Conservation (phyloP, 2,329 filamentous ascomycete species). For the Cladophialophora yegresii region DNA sequence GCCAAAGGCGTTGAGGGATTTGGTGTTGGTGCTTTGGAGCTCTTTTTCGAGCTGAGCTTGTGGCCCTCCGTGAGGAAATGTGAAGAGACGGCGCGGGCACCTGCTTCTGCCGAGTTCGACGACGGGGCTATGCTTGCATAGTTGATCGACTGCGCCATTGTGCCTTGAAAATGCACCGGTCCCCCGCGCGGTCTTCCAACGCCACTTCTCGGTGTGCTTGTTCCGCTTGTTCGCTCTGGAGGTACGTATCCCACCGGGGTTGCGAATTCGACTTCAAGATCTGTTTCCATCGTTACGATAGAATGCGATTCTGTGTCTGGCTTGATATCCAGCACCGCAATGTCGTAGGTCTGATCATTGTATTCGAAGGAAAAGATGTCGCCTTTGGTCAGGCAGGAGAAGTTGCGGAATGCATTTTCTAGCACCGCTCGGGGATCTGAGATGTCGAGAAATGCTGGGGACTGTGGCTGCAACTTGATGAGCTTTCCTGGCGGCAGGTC, state of each 20-base stretch:
- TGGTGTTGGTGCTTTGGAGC: slow-evolving; percentile 71
- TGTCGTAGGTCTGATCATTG: slow-evolving; percentile 90
- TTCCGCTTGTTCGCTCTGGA: slow-evolving; percentile 75
- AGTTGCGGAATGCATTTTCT: slow-evolving; percentile 94
- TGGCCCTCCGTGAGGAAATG: slow-evolving; percentile 81
- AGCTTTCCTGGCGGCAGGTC: slow-evolving; percentile 85
- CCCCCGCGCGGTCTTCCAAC: slow-evolving; percentile 64
- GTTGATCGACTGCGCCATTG: slow-evolving; percentile 98
- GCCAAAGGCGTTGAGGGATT: slow-evolving; percentile 72
- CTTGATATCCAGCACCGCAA: slow-evolving; percentile 91
- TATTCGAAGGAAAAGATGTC: slow-evolving; percentile 96
- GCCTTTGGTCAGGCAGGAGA: slow-evolving; percentile 87
- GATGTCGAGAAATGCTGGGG: slow-evolving; percentile 90
- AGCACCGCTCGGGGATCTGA: slow-evolving; percentile 96
- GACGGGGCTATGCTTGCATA: slow-evolving; percentile 86
- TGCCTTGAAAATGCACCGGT: slow-evolving; percentile 77
- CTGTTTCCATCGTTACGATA: slow-evolving; percentile 91
- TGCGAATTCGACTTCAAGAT: slow-evolving; percentile 94
- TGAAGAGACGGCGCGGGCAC: slow-evolving; percentile 66
- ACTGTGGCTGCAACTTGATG: slow-evolving; percentile 96
- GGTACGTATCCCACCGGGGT: slow-evolving; percentile 93
- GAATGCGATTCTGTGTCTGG: slow-evolving; percentile 79
- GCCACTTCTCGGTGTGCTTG: slow-evolving; percentile 74
- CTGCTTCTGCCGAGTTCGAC: slow-evolving; percentile 64
- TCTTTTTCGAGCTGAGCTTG: slow-evolving; percentile 79